Percentiles rank a stretch among this genome's conserved stretches.
Evolutionary conservation across 768 basidiomycete genomes (phyloP).

Genomic region (Pisolithus tinctorius): DNA sequence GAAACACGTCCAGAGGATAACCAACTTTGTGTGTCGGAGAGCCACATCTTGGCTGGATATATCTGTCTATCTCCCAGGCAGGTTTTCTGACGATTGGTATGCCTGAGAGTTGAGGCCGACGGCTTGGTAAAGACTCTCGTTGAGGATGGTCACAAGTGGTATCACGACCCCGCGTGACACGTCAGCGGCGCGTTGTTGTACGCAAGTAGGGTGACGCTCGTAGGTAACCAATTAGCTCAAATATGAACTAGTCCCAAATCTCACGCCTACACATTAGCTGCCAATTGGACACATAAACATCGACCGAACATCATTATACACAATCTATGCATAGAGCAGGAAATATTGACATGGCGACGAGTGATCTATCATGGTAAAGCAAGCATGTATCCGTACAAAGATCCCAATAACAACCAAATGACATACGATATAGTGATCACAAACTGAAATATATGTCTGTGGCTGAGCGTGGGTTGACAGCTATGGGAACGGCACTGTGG

Average conservation of each 20-base stretch:
- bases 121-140: too few relatives aligned
- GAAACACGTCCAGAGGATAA: not conserved
- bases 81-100: too few relatives aligned
- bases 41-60: slow-evolving; percentile 34
- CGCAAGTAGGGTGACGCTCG: too few relatives aligned
- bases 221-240: too few relatives aligned
- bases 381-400: not conserved
- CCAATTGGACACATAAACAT: too few relatives aligned
- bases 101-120: too few relatives aligned
- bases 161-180: not conserved
- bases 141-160: not conserved
- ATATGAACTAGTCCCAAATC: too few relatives aligned
- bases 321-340: not conserved
- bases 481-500: slow-evolving; percentile 25
- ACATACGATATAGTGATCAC: too few relatives aligned
- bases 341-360: slow-evolving; percentile 5
- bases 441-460: slow-evolving; percentile 9
- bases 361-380: slow-evolving; percentile 16
- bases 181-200: not conserved
- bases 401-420: too few relatives aligned
- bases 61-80: not conserved
- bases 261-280: too few relatives aligned
- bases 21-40: slow-evolving; percentile 47
- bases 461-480: slow-evolving; percentile 16
- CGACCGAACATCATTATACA: too few relatives aligned